Base-by-base conservation (phyloP, 1,284 basidiomycete genomes). In the Chalciporus sp. region DNA sequence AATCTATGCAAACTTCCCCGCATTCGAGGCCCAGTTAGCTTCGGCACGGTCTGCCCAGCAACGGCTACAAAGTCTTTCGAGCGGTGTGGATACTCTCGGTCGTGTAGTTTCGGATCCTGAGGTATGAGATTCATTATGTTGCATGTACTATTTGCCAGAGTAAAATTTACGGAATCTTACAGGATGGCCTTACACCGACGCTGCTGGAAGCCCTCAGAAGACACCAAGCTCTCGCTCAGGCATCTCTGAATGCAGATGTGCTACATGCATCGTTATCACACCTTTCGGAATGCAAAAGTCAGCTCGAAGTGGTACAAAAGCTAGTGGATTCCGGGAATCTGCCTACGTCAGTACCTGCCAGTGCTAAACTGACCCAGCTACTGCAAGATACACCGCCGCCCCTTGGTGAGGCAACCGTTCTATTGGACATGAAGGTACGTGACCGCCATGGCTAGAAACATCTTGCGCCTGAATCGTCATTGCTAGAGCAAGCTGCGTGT, bases 141-240 rank as follows among this genome's bases (percentile, higher is more conserved):
- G 7, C 47, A 51, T 11, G 46, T 31, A 20, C 26, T 46, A 19
- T 44, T 43, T 3, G 20, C 43, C 16, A 29, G 42, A 51, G 49
- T 19, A 7, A 29, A 51, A 19, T 16, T 57, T 57, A 43, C 66
- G 45, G 43, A 43, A 58, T 45, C 57, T 40, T 58, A 41, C 58
- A 92, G 90, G 78, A 77, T 68, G 90, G 89, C 33, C 73, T 90
- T 37, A 72, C 89, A 33, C 81, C 86, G 8, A 77, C 70, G 9
- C 69, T 92, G 0, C 53, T 88, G 11, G 63, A 64, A 44, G 72
- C 76, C 2, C 74, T 92, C 47, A 71, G 75, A 16, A 70, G 69
- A 58, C 89, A 91, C 68, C 78, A 82, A 10, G 61, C 74, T 10
- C 72, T 92, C 16, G 79, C 82, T 1, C 87, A 89, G 68, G 76